Evolutionary conservation across 345 rosid genomes (phyloP), one percentile per base, ranked within the genome.

Genomic region (Moricandia moricandioides): DNA sequence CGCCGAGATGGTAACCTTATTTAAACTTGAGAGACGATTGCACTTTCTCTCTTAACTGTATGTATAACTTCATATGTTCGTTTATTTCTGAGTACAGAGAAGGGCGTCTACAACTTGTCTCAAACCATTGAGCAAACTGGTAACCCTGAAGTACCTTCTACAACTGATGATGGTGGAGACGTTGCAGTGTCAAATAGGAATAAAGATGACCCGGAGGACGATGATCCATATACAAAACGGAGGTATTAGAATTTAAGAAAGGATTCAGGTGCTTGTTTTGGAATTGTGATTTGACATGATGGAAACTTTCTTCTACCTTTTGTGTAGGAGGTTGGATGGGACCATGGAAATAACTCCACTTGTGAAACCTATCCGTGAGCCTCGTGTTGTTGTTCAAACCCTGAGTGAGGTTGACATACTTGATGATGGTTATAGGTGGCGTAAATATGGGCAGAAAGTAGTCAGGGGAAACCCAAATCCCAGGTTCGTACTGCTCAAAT

Each of bases 361-460:
- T 56, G 91, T 92, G 77, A 95, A 95, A 84, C 99, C 99, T 34
- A 95, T 95, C 63, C 89, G 97, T 47, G 99, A 95, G 81, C 96
- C 99, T 54, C 94, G 98, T 8, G 98, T 95, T 67, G 98, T 95
- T 69, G 99, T 95, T 80, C 99, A 95, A 75, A 95, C 99, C 59
- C 69, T 89, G 67, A 95, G 99, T 74, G 99, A 95, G 83, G 94
- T 95, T 71, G 99, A 95, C 82, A 89, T 95, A 83, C 82, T 95
- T 65, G 99, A 92, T 81, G 99, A 95, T 81, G 99, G 99, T 69
- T 95, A 95, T 70, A 82, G 96, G 51, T 95, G 99, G 99, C 97
- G 99, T 86, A 95, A 95, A 80, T 95, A 95, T 86, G 99, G 98
- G 73, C 99, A 95, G 84, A 95, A 95, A 84, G 97, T 95, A 70